Percentiles rank a stretch among this genome's conserved stretches.
phyloP scores from a whole-genome alignment of 2,329 filamentous ascomycete species.

The Venturia aucupariae region DNA sequence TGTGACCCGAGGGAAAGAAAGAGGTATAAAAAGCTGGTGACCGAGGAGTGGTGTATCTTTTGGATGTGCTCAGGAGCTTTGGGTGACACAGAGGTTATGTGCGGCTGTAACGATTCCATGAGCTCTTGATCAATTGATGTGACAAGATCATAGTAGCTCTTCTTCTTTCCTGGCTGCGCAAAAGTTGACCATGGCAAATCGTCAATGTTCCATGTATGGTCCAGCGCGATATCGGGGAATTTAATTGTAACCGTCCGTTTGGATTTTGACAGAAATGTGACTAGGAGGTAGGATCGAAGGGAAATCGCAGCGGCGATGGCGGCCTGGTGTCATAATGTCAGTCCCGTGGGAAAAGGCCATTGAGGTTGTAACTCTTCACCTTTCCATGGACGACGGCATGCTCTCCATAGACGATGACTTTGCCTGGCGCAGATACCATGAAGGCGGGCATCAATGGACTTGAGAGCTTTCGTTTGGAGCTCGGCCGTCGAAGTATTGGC shows the following conservation, averaged over 20 bases:
- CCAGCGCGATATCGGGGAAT: slow-evolving; percentile 83
- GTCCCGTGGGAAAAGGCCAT: background rate
- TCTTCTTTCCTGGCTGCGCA: slow-evolving; percentile 74
- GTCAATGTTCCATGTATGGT: slow-evolving; percentile 92
- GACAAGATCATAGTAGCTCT: slow-evolving; percentile 79
- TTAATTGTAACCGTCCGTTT: slow-evolving; percentile 77
- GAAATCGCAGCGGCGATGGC: slow-evolving; percentile 94
- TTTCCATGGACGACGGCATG: slow-evolving; percentile 98
- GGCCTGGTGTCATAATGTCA: slow-evolving; percentile 44
- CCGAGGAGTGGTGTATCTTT: slow-evolving; percentile 76
- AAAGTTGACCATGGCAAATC: slow-evolving; percentile 81
- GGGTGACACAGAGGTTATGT: slow-evolving; percentile 62
- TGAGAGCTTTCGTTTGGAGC: slow-evolving; percentile 23
- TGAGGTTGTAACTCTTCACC: slow-evolving; percentile 35
- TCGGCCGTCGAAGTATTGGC: background rate
- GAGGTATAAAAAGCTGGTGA: slow-evolving; percentile 81
- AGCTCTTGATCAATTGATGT: slow-evolving; percentile 78
- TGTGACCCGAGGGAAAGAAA: slow-evolving; percentile 79
- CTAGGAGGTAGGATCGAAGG: slow-evolving; percentile 89
- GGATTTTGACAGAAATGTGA: slow-evolving; percentile 88
- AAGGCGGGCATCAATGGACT: slow-evolving; percentile 73
- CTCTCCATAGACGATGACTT: slow-evolving; percentile 97
- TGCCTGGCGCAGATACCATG: slow-evolving; percentile 96
- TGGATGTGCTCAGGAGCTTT: slow-evolving; percentile 58
- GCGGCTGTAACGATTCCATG: slow-evolving; percentile 68